phyloP scores from a whole-genome alignment of 2,329 filamentous ascomycete genomes.

The Rhinocladiella similis region DNA sequence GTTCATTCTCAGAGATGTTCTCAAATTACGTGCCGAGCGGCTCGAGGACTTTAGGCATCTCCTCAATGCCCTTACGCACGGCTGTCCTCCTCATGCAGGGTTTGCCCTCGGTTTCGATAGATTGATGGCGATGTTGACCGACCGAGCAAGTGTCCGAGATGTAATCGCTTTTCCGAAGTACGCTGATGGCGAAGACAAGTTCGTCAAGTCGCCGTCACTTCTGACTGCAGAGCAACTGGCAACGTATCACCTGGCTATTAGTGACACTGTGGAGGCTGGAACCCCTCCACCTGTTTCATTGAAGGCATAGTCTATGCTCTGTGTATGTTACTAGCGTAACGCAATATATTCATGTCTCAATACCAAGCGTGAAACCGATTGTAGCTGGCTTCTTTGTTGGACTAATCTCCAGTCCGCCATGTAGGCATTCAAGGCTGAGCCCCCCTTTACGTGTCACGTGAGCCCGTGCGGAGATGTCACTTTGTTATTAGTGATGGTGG shows the following conservation, averaged over 20 bases:
- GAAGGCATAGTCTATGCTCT: not conserved
- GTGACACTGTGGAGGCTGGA: not conserved
- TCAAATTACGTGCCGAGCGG: slow-evolving; percentile 72
- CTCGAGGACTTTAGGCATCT: slow-evolving; percentile 83
- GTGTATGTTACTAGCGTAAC: not conserved
- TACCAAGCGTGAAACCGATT: not conserved
- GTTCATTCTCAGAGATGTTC: slow-evolving; percentile 77
- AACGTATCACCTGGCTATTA: slow-evolving; percentile 56
- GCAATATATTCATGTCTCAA: not conserved
- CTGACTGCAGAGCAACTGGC: slow-evolving; percentile 62
- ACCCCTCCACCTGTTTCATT: not conserved
- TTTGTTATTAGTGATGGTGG: too few relatives aligned
- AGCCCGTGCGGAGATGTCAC: too few relatives aligned
- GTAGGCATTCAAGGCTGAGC: slow-evolving; percentile 5
- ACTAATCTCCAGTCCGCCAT: too few relatives aligned
- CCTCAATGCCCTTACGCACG: slow-evolving; percentile 75
- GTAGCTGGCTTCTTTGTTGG: too few relatives aligned
- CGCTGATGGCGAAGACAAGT: slow-evolving; percentile 80
- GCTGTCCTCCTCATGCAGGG: slow-evolving; percentile 92
- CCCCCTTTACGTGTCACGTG: slow-evolving; percentile 11
- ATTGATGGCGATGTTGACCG: slow-evolving; percentile 75
- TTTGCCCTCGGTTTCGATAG: slow-evolving; percentile 92
- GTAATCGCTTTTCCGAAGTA: slow-evolving; percentile 98
- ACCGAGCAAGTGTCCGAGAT: slow-evolving; percentile 76
- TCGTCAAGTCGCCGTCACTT: slow-evolving; percentile 74